Base-by-base conservation (phyloP, 1,284 basidiomycete species). In the Fomitopsis schrenkii region DNA sequence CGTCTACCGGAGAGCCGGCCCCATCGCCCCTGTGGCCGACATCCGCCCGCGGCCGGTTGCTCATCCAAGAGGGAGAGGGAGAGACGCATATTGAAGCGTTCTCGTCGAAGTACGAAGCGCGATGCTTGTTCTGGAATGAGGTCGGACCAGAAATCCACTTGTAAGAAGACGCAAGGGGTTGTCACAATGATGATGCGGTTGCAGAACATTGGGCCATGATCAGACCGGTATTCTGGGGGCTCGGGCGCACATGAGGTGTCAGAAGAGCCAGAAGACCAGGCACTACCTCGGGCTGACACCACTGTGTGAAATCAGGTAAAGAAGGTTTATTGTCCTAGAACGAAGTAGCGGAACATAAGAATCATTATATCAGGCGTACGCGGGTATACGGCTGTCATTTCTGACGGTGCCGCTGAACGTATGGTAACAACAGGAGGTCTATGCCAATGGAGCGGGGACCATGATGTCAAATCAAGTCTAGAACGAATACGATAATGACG, bases 91-190 rank as follows among this genome's bases (percentile, higher is more conserved):
- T 46, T 40, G 58, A 59, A 33, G 42, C 30, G n/a, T 28, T 35
- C 22, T 9, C 26, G 30, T 6, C 6, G 8, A 8, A 17, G 30
- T 59, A 59, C 28, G 33, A 38, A 30, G 41, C 54, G 22, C 30
- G 58, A 46, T 59, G 58, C 36, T 19, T 40, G n/a, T 59, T 55
- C 38, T 59, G 58, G 52, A 59, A 26, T 5, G 58, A 54, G 19
- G 58, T 57, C 33, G 54, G 41, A 5, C 54, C n/a, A 6, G 58
- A 52, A 35, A 57, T 33, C 5, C 48, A 14, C 15, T 33, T 22
- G 26, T 46, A 26, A 10, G 12, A 26, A 10, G 5, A n/a, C 6
- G 15, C 22, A 17, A n/a, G 48, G 4, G 12, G 10, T 9, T 8
- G 48, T 33, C 28, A 17, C 28, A 50, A 50, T 33, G 5, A 17